Percentiles rank a stretch among this genome's conserved stretches.
Conservation (phyloP, 345 rosid species). For the Litchi chinensis region DNA sequence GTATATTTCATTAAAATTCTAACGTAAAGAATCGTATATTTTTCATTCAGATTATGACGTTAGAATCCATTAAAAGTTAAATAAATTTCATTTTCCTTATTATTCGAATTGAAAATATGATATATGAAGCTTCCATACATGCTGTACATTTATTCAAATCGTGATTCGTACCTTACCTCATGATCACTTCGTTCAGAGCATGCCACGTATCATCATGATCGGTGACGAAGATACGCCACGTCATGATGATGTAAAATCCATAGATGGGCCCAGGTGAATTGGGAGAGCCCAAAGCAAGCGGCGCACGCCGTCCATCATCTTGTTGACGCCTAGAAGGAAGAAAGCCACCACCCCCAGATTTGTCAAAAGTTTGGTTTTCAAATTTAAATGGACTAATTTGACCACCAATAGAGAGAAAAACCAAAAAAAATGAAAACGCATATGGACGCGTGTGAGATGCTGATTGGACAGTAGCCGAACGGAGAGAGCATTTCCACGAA, state of each 20-base stretch:
- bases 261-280: not conserved
- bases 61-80: no score
- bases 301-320: not conserved
- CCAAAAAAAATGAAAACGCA: no score
- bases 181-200: not conserved
- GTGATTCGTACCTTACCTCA: no score
- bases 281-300: slow-evolving; percentile 5
- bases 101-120: no score
- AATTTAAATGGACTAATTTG: not conserved
- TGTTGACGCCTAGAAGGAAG: not conserved
- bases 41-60: no score
- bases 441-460: not conserved
- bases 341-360: not conserved
- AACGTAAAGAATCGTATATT: no score
- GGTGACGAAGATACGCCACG: not conserved
- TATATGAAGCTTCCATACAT: no score
- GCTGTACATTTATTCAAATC: no score
- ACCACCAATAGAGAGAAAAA: not conserved
- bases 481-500: not conserved
- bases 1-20: no score
- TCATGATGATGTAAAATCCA: not conserved
- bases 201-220: not conserved
- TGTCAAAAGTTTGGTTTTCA: slow-evolving; percentile 13
- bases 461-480: not conserved
- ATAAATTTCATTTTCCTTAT: no score